Evolutionary conservation across 202 grass and related monocot genomes (phyloP).

Genomic region (Hordeum pubiflorum): DNA sequence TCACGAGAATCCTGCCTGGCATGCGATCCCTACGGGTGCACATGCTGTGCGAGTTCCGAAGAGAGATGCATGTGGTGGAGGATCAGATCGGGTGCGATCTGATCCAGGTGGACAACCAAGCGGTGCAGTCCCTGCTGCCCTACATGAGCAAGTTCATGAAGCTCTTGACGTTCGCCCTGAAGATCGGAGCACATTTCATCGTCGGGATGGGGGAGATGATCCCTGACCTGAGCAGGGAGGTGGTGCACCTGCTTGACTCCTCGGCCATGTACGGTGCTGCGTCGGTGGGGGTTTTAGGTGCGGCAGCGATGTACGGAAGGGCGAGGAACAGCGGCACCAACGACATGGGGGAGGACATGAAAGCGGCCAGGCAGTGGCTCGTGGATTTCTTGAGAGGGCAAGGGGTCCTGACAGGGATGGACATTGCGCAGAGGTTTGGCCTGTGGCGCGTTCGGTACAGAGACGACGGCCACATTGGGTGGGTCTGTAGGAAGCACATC

Average conservation of each 20-base stretch:
- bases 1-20: constrained; percentile 69
- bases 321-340: constrained; percentile 32
- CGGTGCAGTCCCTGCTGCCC: constrained; percentile 61
- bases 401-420: constrained; percentile 56
- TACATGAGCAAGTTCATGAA: constrained; percentile 91
- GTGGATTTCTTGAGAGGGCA: constrained; percentile 82
- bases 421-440: constrained; percentile 74
- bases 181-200: constrained; percentile 77
- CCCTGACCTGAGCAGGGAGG: constrained; percentile 75
- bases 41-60: constrained; percentile 73
- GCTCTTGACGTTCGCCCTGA: constrained; percentile 74
- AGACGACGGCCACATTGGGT: constrained; percentile 65
- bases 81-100: constrained; percentile 82
- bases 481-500: constrained; percentile 83
- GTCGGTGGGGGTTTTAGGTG: constrained; percentile 49
- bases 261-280: constrained; percentile 41
- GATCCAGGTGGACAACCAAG: constrained; percentile 72
- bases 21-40: constrained; percentile 68
- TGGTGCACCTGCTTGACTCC: constrained; percentile 62
- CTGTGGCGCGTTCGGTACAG: constrained; percentile 77
- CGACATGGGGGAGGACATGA: constrained; percentile 58
- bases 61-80: constrained; percentile 88
- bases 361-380: constrained; percentile 71
- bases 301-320: constrained; percentile 38
- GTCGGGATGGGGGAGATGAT: constrained; percentile 93